A percentile compares a stretch with the other conserved stretches of the same genome.
Conservation (phyloP, 2,329 filamentous ascomycete genomes). For the Xylaria sp. region DNA sequence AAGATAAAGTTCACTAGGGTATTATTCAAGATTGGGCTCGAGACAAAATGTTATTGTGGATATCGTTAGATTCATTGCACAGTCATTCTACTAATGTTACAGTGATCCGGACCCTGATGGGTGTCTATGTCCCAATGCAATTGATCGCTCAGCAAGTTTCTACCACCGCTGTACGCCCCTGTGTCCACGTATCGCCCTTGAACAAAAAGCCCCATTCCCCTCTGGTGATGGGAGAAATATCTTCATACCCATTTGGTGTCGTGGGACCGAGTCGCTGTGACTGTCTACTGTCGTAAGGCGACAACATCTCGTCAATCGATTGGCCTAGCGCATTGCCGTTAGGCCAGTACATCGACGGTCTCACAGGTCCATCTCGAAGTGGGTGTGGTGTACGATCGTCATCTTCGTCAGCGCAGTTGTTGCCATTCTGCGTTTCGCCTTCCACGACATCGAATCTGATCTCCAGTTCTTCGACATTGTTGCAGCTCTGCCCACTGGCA, state of each 20-base stretch:
- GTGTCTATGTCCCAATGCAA: conserved; percentile 11
- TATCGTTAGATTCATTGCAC: conserved; percentile 24
- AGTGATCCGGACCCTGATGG: conserved; percentile 7
- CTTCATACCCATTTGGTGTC: conserved; percentile 70
- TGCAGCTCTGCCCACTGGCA: not conserved
- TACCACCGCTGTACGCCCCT: conserved; percentile 60
- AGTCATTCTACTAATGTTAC: conserved; percentile 25
- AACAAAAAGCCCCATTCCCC: conserved; percentile 73
- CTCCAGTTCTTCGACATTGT: conserved; percentile 34
- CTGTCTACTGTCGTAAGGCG: conserved; percentile 35
- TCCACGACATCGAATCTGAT: conserved; percentile 39
- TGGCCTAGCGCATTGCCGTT: conserved; percentile 32
- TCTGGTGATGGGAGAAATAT: conserved; percentile 70
- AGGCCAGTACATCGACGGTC: conserved; percentile 39
- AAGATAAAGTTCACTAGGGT: not conserved
- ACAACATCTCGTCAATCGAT: conserved; percentile 59
- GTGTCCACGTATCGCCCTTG: conserved; percentile 58
- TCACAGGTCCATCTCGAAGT: conserved; percentile 35
- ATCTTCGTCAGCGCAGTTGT: conserved; percentile 51
- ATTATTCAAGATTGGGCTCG: not conserved
- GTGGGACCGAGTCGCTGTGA: conserved; percentile 56
- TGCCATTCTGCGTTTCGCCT: conserved; percentile 47
- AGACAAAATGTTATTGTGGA: conserved; percentile 1
- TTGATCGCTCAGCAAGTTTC: conserved; percentile 59
- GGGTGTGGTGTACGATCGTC: conserved; percentile 48